Evolutionary conservation across 495 filamentous ascomycete species (phyloP).

Genomic region (Xylaria palmicola): DNA sequence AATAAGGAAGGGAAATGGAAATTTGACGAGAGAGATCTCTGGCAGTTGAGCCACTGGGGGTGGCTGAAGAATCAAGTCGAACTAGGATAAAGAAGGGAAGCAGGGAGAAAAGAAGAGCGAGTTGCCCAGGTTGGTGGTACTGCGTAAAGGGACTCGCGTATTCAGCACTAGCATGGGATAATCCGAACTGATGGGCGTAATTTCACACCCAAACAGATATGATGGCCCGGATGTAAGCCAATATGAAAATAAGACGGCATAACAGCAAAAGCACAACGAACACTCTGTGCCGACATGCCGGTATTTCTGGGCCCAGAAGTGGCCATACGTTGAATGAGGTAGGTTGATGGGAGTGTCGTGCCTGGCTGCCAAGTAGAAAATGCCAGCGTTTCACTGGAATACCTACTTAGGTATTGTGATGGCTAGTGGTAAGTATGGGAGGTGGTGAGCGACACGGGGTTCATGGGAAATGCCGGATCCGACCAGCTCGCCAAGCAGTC

Average conservation of each 20-base stretch:
- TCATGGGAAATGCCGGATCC: no score
- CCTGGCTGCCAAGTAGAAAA: neutral
- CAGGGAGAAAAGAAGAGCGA: no score
- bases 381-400: no score
- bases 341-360: neutral
- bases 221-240: neutral
- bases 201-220: neutral
- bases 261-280: no score
- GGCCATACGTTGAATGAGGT: neutral
- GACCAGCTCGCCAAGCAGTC: no score
- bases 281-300: no score
- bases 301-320: neutral
- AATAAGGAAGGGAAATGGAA: conserved; percentile 4
- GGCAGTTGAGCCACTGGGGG: neutral
- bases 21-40: neutral
- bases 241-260: neutral
- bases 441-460: no score
- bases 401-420: no score
- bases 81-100: no score
- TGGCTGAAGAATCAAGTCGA: neutral
- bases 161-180: neutral
- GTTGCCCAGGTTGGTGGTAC: no score
- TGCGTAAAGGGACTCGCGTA: neutral
- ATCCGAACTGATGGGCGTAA: neutral
- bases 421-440: no score